Evolutionary conservation across 208 protist genomes (phyloP).

Genomic region (Leishmania aethiopica): DNA sequence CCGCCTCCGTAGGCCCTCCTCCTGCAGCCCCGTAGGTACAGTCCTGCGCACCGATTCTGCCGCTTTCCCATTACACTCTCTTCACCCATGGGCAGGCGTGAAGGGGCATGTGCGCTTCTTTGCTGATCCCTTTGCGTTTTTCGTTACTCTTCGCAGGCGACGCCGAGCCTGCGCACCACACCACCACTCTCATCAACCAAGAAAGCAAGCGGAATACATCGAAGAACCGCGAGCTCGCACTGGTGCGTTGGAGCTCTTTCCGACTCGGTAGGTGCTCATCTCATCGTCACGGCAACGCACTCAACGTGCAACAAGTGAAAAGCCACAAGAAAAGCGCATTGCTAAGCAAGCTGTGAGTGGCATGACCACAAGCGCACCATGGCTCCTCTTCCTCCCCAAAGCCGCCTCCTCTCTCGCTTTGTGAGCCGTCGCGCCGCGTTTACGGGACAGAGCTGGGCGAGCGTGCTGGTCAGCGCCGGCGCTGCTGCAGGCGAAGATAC

Average conservation of each 20-base stretch:
- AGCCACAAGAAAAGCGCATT: not conserved
- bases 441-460: not conserved
- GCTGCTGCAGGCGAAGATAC: conserved; percentile 63
- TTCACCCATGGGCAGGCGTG: not conserved
- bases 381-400: not conserved
- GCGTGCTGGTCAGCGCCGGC: not conserved
- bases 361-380: not conserved
- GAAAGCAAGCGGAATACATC: not conserved
- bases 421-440: not conserved
- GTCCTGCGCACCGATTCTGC: not conserved
- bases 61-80: not conserved
- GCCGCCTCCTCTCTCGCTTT: not conserved
- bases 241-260: not conserved
- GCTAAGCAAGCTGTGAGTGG: not conserved
- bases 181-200: not conserved
- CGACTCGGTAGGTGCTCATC: not conserved
- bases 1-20: not conserved
- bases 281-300: not conserved
- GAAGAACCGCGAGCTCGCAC: not conserved
- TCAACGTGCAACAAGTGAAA: not conserved
- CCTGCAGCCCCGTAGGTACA: not conserved
- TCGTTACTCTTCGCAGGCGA: not conserved
- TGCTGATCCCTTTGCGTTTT: not conserved
- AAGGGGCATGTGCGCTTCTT: not conserved
- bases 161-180: not conserved